Conservation (phyloP, 805 yeast species). For the Wickerhamomyces canadensis region DNA sequence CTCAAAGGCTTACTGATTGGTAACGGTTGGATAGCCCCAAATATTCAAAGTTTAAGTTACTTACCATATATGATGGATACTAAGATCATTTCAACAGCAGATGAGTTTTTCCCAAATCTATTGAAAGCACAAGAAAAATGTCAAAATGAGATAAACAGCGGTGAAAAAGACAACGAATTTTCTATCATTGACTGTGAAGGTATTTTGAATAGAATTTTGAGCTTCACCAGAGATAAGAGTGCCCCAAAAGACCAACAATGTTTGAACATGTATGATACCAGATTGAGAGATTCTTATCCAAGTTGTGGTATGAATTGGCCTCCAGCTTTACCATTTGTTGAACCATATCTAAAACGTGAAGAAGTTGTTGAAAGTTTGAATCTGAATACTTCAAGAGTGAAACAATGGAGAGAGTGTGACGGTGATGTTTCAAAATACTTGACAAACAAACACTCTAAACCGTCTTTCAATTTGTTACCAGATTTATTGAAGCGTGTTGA, state of each 20-base stretch:
- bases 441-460: constrained; percentile 45
- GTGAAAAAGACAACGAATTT: constrained; percentile 20
- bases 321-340: constrained; percentile 45
- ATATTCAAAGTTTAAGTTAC: constrained; percentile 74
- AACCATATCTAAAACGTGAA: constrained; percentile 44
- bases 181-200: constrained; percentile 40
- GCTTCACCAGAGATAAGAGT: constrained; percentile 25
- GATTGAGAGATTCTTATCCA: constrained; percentile 68
- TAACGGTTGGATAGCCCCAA: constrained; percentile 93
- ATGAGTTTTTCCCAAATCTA: constrained; percentile 35
- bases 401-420: constrained; percentile 76
- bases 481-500: constrained; percentile 50
- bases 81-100: constrained; percentile 43
- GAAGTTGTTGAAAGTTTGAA: constrained; percentile 50
- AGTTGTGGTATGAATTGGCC: constrained; percentile 96
- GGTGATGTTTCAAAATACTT: constrained; percentile 48
- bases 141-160: constrained; percentile 44
- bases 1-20: constrained; percentile 74
- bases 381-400: constrained; percentile 33
- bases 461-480: constrained; percentile 67
- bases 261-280: constrained; percentile 77
- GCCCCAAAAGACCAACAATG: constrained; percentile 46
- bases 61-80: constrained; percentile 62
- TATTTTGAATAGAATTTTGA: constrained; percentile 27
- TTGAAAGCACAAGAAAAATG: constrained; percentile 51